Base-by-base conservation (phyloP, 2,329 filamentous ascomycete genomes). In the Aaosphaeria pasadenensis region DNA sequence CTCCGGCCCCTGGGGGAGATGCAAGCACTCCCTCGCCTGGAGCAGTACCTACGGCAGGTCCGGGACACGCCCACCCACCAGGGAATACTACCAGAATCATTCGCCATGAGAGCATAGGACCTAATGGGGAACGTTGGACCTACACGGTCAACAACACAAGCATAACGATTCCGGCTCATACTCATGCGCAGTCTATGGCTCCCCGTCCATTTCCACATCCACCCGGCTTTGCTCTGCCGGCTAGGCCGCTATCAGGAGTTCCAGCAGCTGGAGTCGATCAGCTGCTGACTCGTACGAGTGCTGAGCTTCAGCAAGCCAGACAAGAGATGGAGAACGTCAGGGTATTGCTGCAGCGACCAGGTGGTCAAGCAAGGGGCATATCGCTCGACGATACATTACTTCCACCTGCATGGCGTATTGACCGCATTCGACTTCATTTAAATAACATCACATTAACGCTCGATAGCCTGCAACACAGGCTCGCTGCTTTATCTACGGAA, bases 61-160 rank as follows among this genome's bases (percentile, higher is more conserved):
- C 48, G n/a, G 49, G 48, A 11, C 40, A 48, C 41, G 43, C 48
- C 28, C 47, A 46, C 42, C 39, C 64, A 35, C 53, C 55, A 45
- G 32, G 57, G 48, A 60, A 60, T 49, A 45, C 60, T 30, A 71
- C 69, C 6, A 70, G 73, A 24, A 76, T 73, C 7, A 71, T 79
- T 17, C 72, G 76, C 6, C 75, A 76, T 31, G 78, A 82, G 58
- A 72, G 74, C 6, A 57, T 77, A 31, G 75, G 74, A 0, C 75
- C 77, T 7, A 77, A 81, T 53, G 79, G 79, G 11, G 72, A 78
- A 49, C 71, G 77, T 47, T 79, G 76, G 73, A 75, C 77, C 39
- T 69, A 81, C 45, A 79, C 76, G 3, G 69, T 78, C 45, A 80
- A 79, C 56, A 76, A 79, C 51, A 71, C 71, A 11, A 62, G 55